Evolutionary conservation across 352 stramenopile genomes (phyloP), one percentile per base, ranked within the genome.

Genomic region (Phytopythium sindhum): DNA sequence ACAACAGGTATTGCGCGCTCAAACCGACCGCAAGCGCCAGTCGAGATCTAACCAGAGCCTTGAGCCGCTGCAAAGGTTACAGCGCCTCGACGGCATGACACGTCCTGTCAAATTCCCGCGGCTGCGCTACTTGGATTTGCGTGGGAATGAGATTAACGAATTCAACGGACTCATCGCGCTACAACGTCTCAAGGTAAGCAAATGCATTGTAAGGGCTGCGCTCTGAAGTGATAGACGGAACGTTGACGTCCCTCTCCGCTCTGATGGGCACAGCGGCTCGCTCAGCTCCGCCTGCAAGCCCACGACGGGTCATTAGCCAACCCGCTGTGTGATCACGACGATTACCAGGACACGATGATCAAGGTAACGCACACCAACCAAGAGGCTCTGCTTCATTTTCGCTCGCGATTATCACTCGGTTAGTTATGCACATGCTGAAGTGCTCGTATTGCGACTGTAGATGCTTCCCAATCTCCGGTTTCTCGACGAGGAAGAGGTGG

Each of bases 1-100:
- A 92, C 61, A 95, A 95, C 61, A 75, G 70, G 84, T 90, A 26
- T n/a, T n/a, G n/a, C n/a, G n/a, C n/a, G n/a, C n/a, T n/a, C n/a
- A n/a, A n/a, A n/a, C n/a, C n/a, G n/a, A n/a, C n/a, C n/a, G n/a
- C n/a, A n/a, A n/a, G n/a, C n/a, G n/a, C n/a, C n/a, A n/a, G n/a
- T n/a, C n/a, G n/a, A n/a, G n/a, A n/a, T n/a, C n/a, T n/a, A n/a
- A n/a, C n/a, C n/a, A n/a, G 59, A 42, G 31, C 29, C 31, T 28
- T 17, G 28, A 21, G 24, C 6, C 6, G 2, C 21, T 26, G 31
- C 31, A 39, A 60, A 91, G 86, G 48, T 37, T 94, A 15, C 56
- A 57, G 19, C 37, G 54, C 14, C 67, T 95, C 12, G 81, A 91
- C 21, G 86, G 80, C 0, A 37, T 92, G 21, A 65, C 75, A 1